phyloP scores from a whole-genome alignment of 352 stramenopile genomes.

The Achlya hypogyna region DNA sequence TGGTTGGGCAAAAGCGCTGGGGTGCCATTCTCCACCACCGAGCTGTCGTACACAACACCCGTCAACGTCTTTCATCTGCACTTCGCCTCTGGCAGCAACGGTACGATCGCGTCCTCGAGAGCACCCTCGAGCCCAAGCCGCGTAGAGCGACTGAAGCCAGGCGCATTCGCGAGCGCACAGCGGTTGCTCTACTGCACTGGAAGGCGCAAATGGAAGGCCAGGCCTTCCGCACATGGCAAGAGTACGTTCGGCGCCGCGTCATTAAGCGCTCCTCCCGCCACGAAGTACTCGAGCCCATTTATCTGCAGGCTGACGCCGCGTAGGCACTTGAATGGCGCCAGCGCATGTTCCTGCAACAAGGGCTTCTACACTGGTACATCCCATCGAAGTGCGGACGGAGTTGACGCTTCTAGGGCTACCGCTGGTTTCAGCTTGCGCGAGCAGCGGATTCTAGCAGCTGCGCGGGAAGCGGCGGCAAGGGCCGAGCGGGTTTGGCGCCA shows the following conservation, averaged over 20 bases:
- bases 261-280: neutral
- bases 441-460: neutral
- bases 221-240: neutral
- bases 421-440: neutral
- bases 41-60: neutral
- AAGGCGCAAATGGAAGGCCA: neutral
- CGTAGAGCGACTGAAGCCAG: too few relatives aligned
- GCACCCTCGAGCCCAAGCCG: too few relatives aligned
- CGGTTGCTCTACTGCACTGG: neutral
- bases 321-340: constrained; percentile 12
- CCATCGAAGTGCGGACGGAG: neutral
- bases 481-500: neutral
- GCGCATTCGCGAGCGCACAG: neutral
- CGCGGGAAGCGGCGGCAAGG: neutral
- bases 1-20: neutral
- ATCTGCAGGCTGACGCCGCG: neutral
- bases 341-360: neutral
- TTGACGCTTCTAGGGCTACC: neutral
- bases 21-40: constrained; percentile 1
- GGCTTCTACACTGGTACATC: neutral
- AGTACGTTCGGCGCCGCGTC: neutral
- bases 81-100: neutral
- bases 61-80: neutral
- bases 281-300: neutral
- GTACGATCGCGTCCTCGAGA: too few relatives aligned